Percentiles rank a stretch among this genome's conserved stretches.
phyloP scores from a whole-genome alignment of 1,284 basidiomycete species.

The Cryptococcus neoformans region DNA sequence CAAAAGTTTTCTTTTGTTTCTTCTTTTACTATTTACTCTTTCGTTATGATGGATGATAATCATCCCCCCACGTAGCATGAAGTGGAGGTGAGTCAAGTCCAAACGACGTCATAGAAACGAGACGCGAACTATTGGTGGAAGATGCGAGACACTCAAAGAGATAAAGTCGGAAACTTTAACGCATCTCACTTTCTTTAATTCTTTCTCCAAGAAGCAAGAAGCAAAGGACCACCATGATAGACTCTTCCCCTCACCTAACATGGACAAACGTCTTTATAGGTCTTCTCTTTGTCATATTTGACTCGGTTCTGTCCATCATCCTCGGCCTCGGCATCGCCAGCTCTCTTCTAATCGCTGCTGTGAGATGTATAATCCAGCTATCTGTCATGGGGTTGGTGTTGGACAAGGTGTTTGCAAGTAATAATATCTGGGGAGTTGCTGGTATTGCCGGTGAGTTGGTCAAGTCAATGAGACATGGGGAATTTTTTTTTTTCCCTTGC shows the following conservation, averaged over 20 bases:
- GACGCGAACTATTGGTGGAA: too few relatives aligned
- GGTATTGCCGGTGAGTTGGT: conserved; percentile 62
- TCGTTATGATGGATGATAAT: too few relatives aligned
- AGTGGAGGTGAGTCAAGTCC: too few relatives aligned
- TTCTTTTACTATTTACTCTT: too few relatives aligned
- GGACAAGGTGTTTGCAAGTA: conserved; percentile 68
- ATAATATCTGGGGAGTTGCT: conserved; percentile 68
- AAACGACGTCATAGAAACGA: too few relatives aligned
- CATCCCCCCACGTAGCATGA: too few relatives aligned
- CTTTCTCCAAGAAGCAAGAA: neutral
- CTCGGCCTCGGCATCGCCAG: conserved; percentile 56
- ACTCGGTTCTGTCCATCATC: conserved; percentile 55
- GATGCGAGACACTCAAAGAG: too few relatives aligned
- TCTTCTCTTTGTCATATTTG: conserved; percentile 62
- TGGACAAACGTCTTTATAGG: conserved; percentile 72
- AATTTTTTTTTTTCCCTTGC: too few relatives aligned
- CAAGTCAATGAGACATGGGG: too few relatives aligned
- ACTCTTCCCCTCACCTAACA: conserved; percentile 48
- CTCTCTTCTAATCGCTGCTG: conserved; percentile 64
- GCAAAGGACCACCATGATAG: conserved; percentile 2
- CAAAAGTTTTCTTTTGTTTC: too few relatives aligned
- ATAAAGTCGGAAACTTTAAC: neutral
- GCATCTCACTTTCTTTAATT: neutral
- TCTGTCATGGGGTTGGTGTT: conserved; percentile 66
- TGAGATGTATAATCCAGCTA: conserved; percentile 73